Conservation (phyloP, 1,139 yeast genomes). For the Lodderomyces pseudojiufengensis region DNA sequence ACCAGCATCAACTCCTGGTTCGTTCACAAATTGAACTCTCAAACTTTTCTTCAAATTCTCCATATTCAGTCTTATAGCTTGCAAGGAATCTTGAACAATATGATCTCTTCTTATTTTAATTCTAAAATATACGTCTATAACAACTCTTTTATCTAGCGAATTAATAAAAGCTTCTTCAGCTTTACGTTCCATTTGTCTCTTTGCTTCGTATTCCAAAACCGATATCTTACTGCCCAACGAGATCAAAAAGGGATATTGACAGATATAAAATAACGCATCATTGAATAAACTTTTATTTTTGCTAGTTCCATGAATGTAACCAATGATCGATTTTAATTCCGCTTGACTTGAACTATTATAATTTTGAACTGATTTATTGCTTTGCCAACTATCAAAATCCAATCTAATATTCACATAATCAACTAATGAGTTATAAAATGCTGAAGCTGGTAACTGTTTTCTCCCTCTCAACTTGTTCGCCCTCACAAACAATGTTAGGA, state of each 20-base stretch:
- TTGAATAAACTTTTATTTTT: constrained; percentile 21
- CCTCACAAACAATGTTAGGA: constrained; percentile 51
- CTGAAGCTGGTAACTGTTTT: constrained; percentile 41
- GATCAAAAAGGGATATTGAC: constrained; percentile 79
- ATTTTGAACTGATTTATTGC: constrained; percentile 16
- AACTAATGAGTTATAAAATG: constrained; percentile 75
- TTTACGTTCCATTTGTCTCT: constrained; percentile 75
- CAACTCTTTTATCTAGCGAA: constrained; percentile 60
- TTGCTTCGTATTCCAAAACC: constrained; percentile 78
- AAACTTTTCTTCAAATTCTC: constrained; percentile 70
- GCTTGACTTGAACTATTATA: constrained; percentile 17
- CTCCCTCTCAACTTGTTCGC: constrained; percentile 44
- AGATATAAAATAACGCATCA: constrained; percentile 50
- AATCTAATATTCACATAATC: constrained; percentile 73
- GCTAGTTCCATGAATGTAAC: constrained; percentile 43
- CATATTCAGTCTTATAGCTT: constrained; percentile 55
- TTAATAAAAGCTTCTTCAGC: constrained; percentile 88
- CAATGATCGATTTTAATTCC: constrained; percentile 39
- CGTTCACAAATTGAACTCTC: constrained; percentile 74
- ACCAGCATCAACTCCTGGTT: constrained; percentile 94
- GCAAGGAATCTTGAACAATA: constrained; percentile 72
- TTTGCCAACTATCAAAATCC: constrained; percentile 86
- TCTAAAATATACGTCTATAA: constrained; percentile 64
- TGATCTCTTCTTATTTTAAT: constrained; percentile 64
- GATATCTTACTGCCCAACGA: constrained; percentile 80